Evolutionary conservation across 495 filamentous ascomycete species (phyloP).

Genomic region (Tuber melanosporum): DNA sequence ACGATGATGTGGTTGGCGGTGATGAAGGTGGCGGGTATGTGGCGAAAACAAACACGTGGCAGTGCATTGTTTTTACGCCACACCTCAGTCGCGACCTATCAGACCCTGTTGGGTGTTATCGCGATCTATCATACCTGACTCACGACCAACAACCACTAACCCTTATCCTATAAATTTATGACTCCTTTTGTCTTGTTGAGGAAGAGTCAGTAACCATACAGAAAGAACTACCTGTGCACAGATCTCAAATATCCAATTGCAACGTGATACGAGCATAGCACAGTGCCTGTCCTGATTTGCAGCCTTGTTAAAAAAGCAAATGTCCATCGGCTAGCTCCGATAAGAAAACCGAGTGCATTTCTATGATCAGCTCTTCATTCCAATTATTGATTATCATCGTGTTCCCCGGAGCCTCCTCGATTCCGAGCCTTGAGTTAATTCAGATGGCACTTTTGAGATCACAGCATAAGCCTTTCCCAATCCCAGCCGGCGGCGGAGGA

Average conservation of each 20-base stretch:
- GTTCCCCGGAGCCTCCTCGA: neutral
- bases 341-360: slow-evolving; percentile 4
- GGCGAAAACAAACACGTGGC: slow-evolving; percentile 26
- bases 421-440: neutral
- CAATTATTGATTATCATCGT: no score
- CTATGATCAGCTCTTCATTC: neutral
- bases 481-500: neutral
- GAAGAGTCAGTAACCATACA: neutral
- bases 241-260: neutral
- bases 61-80: slow-evolving; percentile 14
- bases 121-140: neutral
- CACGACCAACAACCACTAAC: neutral
- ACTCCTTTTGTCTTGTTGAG: neutral
- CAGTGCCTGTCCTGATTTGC: neutral
- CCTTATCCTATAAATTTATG: neutral
- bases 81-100: neutral
- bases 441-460: neutral
- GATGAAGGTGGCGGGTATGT: slow-evolving; percentile 31
- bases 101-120: neutral
- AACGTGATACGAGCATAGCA: neutral
- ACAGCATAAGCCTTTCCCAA: neutral
- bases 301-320: neutral
- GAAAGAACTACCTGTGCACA: neutral
- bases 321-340: neutral
- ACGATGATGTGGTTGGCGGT: slow-evolving; percentile 25